phyloP scores from a whole-genome alignment of 192 early-diverging fungal species.

The Backusella tuberculispora region DNA sequence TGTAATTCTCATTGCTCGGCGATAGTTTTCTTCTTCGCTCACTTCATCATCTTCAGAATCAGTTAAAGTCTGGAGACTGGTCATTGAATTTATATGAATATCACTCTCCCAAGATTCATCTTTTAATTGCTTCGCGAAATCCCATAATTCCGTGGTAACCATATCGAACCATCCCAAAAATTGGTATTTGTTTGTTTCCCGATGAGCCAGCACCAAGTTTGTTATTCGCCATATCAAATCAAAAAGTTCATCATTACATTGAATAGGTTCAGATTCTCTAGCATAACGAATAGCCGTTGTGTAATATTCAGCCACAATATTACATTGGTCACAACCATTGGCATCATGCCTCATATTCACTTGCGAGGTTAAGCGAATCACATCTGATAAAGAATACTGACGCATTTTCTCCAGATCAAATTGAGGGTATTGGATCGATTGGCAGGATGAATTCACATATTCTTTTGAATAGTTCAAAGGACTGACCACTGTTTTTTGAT shows the following conservation, averaged over 20 bases:
- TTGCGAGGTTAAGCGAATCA: neutral
- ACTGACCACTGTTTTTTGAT: neutral
- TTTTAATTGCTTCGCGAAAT: slow-evolving; percentile 22
- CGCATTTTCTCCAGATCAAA: neutral
- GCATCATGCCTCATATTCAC: slow-evolving; percentile 14
- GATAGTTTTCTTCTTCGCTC: slow-evolving; percentile 13
- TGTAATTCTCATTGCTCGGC: slow-evolving; percentile 11
- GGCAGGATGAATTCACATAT: neutral
- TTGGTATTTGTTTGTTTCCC: slow-evolving; percentile 19
- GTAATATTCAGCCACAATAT: slow-evolving; percentile 10
- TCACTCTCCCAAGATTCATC: slow-evolving; percentile 15
- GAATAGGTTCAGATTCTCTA: slow-evolving; percentile 9
- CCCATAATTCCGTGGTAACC: slow-evolving; percentile 14
- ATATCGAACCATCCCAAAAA: slow-evolving; percentile 20
- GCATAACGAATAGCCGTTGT: neutral
- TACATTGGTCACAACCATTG: slow-evolving; percentile 5
- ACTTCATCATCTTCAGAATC: neutral
- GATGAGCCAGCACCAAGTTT: slow-evolving; percentile 13
- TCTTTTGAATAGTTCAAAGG: neutral
- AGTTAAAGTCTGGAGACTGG: neutral
- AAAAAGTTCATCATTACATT: slow-evolving; percentile 7
- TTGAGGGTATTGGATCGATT: neutral
- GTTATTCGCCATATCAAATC: slow-evolving; percentile 18
- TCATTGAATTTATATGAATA: neutral
- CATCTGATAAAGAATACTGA: slow-evolving; percentile 4